Evolutionary conservation across 305 asterid genomes (phyloP).

Genomic region (Petunia hybrid): DNA sequence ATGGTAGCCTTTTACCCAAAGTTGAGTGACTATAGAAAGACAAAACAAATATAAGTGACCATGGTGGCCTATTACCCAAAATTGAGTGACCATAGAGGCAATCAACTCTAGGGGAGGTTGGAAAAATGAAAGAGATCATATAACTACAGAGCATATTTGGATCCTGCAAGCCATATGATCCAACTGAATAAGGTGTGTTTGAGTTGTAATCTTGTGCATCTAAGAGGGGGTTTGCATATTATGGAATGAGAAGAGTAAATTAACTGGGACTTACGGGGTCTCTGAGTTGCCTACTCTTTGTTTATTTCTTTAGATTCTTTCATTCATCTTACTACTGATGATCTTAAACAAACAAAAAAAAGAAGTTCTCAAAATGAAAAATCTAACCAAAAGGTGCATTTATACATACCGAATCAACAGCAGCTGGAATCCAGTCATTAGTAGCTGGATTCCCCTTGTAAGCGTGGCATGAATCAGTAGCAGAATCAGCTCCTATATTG

Average conservation of each 20-base stretch:
- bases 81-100: no score
- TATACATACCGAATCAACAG: constrained; percentile 48
- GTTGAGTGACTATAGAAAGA: no score
- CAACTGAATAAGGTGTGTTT: not conserved
- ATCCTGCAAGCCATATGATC: not conserved
- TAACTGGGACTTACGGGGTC: no score
- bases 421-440: constrained; percentile 92
- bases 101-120: no score
- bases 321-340: not conserved
- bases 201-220: not conserved
- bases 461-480: constrained; percentile 53
- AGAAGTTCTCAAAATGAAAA: not conserved
- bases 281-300: not conserved
- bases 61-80: no score
- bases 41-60: no score
- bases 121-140: no score
- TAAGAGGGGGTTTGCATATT: not conserved
- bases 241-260: no score
- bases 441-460: constrained; percentile 94
- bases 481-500: constrained; percentile 57
- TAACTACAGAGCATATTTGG: no score
- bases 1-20: no score
- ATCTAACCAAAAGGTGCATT: not conserved
- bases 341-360: not conserved
- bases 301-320: not conserved